Conservation (phyloP, 23 red algal species). For the Chondrus crispus region DNA sequence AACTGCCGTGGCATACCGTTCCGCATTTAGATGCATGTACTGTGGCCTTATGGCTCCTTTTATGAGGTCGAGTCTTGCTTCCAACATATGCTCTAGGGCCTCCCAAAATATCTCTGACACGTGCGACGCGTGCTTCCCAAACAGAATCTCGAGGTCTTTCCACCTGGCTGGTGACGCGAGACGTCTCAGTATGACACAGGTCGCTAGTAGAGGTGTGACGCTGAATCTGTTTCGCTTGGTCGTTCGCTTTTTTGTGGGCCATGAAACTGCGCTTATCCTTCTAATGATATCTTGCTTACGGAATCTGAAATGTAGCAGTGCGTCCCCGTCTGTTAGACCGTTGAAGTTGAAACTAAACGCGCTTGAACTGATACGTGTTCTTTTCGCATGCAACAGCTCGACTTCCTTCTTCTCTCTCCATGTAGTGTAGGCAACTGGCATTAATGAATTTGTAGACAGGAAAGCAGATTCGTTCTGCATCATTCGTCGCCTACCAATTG, state of each 20-base stretch:
- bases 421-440: no score
- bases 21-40: not conserved
- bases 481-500: no score
- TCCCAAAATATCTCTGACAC: constrained; percentile 28
- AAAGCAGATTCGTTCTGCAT: no score
- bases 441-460: no score
- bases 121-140: not conserved
- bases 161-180: not conserved
- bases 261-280: not conserved
- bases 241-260: not conserved
- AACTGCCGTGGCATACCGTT: not conserved
- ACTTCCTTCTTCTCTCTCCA: no score
- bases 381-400: no score
- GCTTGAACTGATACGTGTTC: no score
- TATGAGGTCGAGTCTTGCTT: not conserved
- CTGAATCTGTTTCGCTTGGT: not conserved
- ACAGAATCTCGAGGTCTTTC: not conserved
- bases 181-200: constrained; percentile 10
- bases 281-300: not conserved
- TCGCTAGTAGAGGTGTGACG: not conserved
- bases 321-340: no score
- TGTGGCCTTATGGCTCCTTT: not conserved
- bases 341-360: no score
- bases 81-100: not conserved
- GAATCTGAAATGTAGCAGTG: not conserved